Evolutionary conservation across 257 asterid genomes (phyloP).

Genomic region (Voacanga thouarsii): DNA sequence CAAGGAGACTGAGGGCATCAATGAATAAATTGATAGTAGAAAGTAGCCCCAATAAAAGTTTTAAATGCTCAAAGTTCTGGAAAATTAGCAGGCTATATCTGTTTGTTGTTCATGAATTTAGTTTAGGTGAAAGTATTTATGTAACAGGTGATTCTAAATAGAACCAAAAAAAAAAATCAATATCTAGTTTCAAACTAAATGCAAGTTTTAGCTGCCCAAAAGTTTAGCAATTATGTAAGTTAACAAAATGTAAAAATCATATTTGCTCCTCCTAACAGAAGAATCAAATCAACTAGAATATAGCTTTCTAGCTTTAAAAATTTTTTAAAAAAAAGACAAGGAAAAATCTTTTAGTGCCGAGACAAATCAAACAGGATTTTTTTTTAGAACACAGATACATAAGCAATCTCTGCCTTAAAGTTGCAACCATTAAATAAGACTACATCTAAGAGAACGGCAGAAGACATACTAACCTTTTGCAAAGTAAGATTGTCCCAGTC

Average conservation of each 20-base stretch:
- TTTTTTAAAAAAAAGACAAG: not conserved
- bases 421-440: not conserved
- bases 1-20: not conserved
- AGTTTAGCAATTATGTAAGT: not conserved
- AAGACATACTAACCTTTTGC: conserved; percentile 56
- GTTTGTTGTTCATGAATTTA: not conserved
- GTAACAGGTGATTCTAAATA: not conserved
- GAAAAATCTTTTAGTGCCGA: not conserved
- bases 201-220: not conserved
- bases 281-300: not conserved
- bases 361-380: not conserved
- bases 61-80: not conserved
- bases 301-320: not conserved
- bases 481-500: conserved; percentile 90
- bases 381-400: not conserved
- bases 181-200: not conserved
- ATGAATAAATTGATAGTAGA: not conserved
- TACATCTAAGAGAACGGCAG: not conserved
- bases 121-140: not conserved
- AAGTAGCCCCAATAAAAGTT: not conserved
- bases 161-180: not conserved
- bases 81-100: not conserved
- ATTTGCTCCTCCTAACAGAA: not conserved
- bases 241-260: not conserved
- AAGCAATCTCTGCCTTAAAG: not conserved